Evolutionary conservation across 805 yeast species (phyloP), one percentile per base, ranked within the genome.

Genomic region (Candida dendrica): DNA sequence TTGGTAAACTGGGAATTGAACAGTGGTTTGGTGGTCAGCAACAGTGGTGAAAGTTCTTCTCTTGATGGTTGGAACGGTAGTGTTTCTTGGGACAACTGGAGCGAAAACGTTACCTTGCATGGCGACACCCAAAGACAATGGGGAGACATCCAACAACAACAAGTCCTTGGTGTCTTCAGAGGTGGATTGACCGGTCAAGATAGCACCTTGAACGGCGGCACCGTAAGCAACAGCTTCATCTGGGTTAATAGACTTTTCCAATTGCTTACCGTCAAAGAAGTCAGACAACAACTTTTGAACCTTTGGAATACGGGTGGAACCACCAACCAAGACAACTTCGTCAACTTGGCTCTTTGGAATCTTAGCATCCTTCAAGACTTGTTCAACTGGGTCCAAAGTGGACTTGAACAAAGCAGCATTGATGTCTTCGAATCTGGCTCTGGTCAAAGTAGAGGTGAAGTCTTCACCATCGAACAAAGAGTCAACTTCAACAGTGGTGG

Each of bases 151-250:
- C 72, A 90, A 82, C 67, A 90, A 81, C 61, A 91, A 82, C 68
- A 90, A 80, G 74, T 88, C 96, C 74, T 90, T 88, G 69, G 96
- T 89, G 71, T 88, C 95, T 51, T 84, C 93, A 56, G 85, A 80
- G 52, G 88, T 82, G 49, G 87, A 78, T 71, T 77, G 89, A 75
- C 96, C 96, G 58, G 96, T 85, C 72, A 90, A 79, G 74, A 91
- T 87, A 66, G 97, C 97, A 76, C 96, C 98, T 78, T 90, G 97
- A 61, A 90, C 97, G 63, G 98, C 97, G 63, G 98, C 98, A 83
- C 97, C 97, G 79, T 88, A 88, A 63, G 96, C 97, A 69, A 89
- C 97, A 65, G 97, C 97, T 79, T 89, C 97, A 77, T 89, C 97
- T 56, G 97, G 97, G 89, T 89, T 89, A 72, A 89, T 90, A 55